Evolutionary conservation across 2,329 filamentous ascomycete species (phyloP), one percentile per base, ranked within the genome.

Genomic region (Diatrype stigma): DNA sequence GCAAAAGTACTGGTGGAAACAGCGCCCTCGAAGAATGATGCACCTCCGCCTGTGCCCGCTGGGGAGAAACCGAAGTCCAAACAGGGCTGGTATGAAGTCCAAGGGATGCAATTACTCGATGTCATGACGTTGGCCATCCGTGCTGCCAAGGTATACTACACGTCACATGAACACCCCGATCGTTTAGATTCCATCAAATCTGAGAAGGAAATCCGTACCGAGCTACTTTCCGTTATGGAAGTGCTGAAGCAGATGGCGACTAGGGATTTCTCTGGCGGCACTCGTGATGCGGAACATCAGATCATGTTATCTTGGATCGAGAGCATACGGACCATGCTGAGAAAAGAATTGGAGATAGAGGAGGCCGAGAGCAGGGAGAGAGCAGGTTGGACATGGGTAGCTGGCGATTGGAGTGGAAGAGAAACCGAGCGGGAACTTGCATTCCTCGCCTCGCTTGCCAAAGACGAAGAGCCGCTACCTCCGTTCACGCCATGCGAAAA

Each of bases 81-180:
- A 6, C 34, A 84, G 57, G 86, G 84, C 8, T 96, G 88, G 85
- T 83, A 88, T 67, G 90, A 96, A 69, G 80, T 96, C 21, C 90
- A 96, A 67, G 94, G 93, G 17, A 84, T 97, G 76, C 89, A 95
- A 63, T 84, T 99, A 35, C 81, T 97, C 50, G 93, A 97, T 67
- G 85, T 96, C 48, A 87, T 94, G 65, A 99, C 94, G 1, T 78
- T 97, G 48, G 93, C 93, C n/a, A 97, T 99, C 59, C 84, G 91
- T 48, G 91, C 93, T 1, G 94, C 94, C 47, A 96, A 95, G 72
- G 86, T 95, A 62, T 99, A 97, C 73, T 97, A 99, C 71, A 96
- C 92, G 0, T 82, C 90, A 3, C 94, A 97, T 66, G 89, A 95
- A 63, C 80, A 92, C 48, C 90, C 92, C 1, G 87, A 94, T 60